phyloP scores from a whole-genome alignment of 768 basidiomycete species.

The Leccinum variicolor region DNA sequence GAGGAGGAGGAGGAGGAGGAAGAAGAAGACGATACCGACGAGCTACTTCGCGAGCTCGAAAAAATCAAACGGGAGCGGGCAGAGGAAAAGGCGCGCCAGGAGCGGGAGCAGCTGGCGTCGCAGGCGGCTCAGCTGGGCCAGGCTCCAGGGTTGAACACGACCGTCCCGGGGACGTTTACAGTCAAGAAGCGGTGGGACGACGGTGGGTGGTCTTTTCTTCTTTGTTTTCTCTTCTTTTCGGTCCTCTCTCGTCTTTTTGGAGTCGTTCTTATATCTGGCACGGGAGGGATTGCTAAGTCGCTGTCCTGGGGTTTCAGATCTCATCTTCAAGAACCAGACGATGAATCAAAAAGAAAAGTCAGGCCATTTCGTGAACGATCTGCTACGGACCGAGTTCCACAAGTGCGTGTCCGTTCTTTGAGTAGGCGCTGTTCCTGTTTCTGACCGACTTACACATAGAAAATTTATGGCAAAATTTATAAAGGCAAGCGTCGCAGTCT shows the following conservation, averaged over 20 bases:
- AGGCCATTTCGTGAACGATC: conserved; percentile 92
- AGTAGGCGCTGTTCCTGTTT: neutral
- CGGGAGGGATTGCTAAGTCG: neutral
- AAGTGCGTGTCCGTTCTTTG: conserved; percentile 51
- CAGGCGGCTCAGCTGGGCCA: conserved; percentile 71
- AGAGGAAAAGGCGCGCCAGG: conserved; percentile 84
- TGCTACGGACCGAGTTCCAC: conserved; percentile 91
- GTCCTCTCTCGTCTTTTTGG: neutral
- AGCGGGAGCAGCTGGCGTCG: conserved; percentile 66
- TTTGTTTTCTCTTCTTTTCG: neutral
- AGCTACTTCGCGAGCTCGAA: conserved; percentile 93
- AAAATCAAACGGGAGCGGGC: conserved; percentile 97
- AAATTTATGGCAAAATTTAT: conserved; percentile 94
- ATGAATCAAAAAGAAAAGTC: conserved; percentile 59
- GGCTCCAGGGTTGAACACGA: conserved; percentile 67
- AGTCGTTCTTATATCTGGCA: neutral
- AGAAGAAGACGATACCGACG: conserved; percentile 75
- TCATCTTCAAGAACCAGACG: conserved; percentile 99
- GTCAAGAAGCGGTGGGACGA: conserved; percentile 97
- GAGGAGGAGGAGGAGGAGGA: conserved; percentile 65
- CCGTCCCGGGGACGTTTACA: conserved; percentile 78
- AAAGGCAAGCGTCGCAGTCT: conserved; percentile 47
- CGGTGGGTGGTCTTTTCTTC: conserved; percentile 44
- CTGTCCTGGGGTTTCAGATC: conserved; percentile 46
- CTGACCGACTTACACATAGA: conserved; percentile 36